These are phyloP conservation scores for Cercospora beticola DNA, from an alignment of 2,329 filamentous ascomycete genomes.

Conservation along the genomic window DNA sequence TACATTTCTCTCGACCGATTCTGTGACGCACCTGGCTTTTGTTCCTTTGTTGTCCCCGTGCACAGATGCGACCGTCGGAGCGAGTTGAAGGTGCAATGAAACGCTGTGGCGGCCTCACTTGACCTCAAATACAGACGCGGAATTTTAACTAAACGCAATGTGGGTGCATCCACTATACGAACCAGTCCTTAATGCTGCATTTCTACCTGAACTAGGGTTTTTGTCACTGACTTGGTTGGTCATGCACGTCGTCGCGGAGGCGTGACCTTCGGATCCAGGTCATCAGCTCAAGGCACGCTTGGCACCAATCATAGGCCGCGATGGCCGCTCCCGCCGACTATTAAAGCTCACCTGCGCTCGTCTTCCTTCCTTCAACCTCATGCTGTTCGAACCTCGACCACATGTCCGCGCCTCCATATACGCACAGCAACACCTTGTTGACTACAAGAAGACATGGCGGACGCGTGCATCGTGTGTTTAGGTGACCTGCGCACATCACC, in stretches of 20 bases:
- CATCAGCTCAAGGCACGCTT: neutral
- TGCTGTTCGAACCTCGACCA: slow-evolving; percentile 11
- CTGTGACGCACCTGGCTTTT: slow-evolving; percentile 4
- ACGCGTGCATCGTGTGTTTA: slow-evolving; percentile 70
- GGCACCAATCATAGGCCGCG: neutral
- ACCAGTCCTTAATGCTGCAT: neutral
- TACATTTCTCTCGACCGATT: neutral
- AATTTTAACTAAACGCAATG: neutral
- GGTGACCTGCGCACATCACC: slow-evolving; percentile 64
- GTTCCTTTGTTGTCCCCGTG: slow-evolving; percentile 13
- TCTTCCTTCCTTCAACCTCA: slow-evolving; percentile 21
- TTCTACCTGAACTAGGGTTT: neutral
- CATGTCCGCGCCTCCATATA: slow-evolving; percentile 21
- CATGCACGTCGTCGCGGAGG: neutral
- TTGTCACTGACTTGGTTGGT: neutral
- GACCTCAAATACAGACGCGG: neutral
- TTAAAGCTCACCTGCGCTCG: slow-evolving; percentile 9
- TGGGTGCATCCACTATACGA: neutral
- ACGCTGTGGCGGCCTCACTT: slow-evolving; percentile 2
- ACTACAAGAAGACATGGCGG: slow-evolving; percentile 52
- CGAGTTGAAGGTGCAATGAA: neutral
- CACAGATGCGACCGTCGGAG: neutral
- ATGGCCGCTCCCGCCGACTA: neutral
- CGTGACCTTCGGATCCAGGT: neutral
- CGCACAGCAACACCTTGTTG: slow-evolving; percentile 13